Base-by-base conservation (phyloP, 495 filamentous ascomycete species). In the Symbiotaphrina buchneri region DNA sequence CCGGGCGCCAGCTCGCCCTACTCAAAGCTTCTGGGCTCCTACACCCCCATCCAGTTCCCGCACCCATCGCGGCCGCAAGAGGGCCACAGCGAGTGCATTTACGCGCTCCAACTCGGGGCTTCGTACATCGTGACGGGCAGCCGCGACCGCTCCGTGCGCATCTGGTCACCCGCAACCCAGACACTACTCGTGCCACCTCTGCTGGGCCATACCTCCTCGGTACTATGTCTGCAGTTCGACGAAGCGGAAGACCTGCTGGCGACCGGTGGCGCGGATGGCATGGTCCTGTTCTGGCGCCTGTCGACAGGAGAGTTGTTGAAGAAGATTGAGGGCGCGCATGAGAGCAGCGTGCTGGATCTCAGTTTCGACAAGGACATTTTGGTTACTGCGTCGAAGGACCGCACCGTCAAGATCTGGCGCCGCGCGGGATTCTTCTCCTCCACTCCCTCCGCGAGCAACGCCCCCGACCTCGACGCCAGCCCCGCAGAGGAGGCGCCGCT, bases 201-300 rank as follows among this genome's bases (percentile, higher is more conserved):
- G 13, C 39, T 48, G 10, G 83, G 77, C 6, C 87, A 99, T 47
- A 47, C 43, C 4, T 84, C 79, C 14, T 93, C 83, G 18, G 87
- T 99, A 3, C 59, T 95, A 8, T 95, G 90, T 47, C 61, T 99
- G 15, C 87, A 99, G 45, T 99, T 94, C 44, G 90, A 99, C 45
- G 77, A 84, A 10, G 66, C 71, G 24, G 76, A 95, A 45, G 85
- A 95, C 43, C 55, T 99, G 21, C 74, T 99, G 33, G 71, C 94
- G 11, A 87, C 81, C 4, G 90, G 85, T 6, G 90, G 85, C 39
- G 92, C 82, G 31, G 87, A 99, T 47, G 72, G 68, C 11, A 67
- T 71, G 37, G 68, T 99, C 33, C 82, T 94, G 30, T 48, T 95
- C 1, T 99, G 87, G 87, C 68, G 55, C 30, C 95, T 95, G 44